Conservation (phyloP, 495 filamentous ascomycete species). For the Beverwykella pulmonaria region DNA sequence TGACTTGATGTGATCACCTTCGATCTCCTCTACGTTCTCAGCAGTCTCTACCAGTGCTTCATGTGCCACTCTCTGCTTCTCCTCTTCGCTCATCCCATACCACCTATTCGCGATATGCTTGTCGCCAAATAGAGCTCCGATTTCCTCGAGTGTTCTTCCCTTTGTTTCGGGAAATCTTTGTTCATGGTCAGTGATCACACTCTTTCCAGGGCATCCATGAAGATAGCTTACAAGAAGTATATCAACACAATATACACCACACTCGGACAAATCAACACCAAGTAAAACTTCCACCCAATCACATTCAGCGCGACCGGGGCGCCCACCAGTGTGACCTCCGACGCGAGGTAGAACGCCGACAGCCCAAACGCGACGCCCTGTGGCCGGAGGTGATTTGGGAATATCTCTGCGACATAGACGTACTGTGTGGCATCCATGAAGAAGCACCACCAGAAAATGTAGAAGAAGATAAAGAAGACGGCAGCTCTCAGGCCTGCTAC, state of each 20-base stretch:
- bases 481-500: conserved; percentile 52
- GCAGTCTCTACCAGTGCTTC: conserved; percentile 14
- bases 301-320: conserved; percentile 52
- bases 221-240: conserved; percentile 35
- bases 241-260: conserved; percentile 43
- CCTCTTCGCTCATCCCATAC: conserved; percentile 36
- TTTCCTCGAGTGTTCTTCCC: conserved; percentile 37
- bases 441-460: conserved; percentile 52
- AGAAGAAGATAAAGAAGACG: conserved; percentile 55
- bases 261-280: conserved; percentile 54
- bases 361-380: conserved; percentile 55
- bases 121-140: conserved; percentile 36
- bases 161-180: conserved; percentile 37
- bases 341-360: conserved; percentile 51
- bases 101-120: conserved; percentile 25
- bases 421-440: conserved; percentile 58
- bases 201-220: background rate
- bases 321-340: conserved; percentile 46
- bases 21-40: background rate
- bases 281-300: conserved; percentile 54
- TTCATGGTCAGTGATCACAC: background rate
- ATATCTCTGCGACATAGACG: conserved; percentile 56
- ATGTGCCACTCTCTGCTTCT: conserved; percentile 31
- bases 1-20: background rate
- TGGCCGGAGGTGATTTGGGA: conserved; percentile 54